Evolutionary conservation across 768 basidiomycete genomes (phyloP).

Genomic region (Pulveroboletus sp.): DNA sequence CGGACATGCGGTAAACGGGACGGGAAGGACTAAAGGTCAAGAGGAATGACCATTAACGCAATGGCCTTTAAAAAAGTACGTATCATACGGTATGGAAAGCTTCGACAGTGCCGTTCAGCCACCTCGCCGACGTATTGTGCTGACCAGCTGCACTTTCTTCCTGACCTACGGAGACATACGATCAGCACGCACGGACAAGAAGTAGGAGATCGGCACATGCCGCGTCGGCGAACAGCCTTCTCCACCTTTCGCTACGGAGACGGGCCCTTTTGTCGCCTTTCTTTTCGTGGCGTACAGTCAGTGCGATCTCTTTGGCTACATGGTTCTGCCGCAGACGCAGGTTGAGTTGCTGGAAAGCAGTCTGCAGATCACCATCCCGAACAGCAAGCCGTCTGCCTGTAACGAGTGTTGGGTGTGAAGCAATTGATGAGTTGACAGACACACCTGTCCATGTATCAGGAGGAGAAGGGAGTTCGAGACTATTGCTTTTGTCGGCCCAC

Average conservation of each 20-base stretch:
- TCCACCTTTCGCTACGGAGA: conserved; percentile 74
- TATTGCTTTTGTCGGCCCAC: conserved; percentile 31
- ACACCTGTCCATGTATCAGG: conserved; percentile 55
- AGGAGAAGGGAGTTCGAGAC: conserved; percentile 32
- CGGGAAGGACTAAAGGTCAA: conserved; percentile 1
- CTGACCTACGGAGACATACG: conserved; percentile 56
- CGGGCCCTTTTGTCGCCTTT: conserved; percentile 77
- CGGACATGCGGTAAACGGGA: neutral
- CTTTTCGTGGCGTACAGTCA: conserved; percentile 72
- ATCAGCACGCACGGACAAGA: conserved; percentile 12
- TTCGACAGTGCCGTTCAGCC: conserved; percentile 36
- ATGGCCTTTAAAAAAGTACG: conserved; percentile 4
- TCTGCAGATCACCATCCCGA: conserved; percentile 38
- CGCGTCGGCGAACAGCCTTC: conserved; percentile 76
- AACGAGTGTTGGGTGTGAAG: conserved; percentile 6
- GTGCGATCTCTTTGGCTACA: conserved; percentile 48
- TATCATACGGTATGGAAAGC: conserved; percentile 4
- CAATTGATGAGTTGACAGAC: neutral
- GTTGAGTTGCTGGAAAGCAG: conserved; percentile 50
- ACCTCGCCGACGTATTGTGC: conserved; percentile 74
- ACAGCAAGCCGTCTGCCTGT: conserved; percentile 64
- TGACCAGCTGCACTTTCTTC: conserved; percentile 77
- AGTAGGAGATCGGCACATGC: conserved; percentile 37
- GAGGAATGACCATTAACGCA: conserved; percentile 1
- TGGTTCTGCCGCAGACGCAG: conserved; percentile 52